A percentile compares a stretch with the other conserved stretches of the same genome.
phyloP scores from a whole-genome alignment of 75 land plant species.

The Pinus taeda region DNA sequence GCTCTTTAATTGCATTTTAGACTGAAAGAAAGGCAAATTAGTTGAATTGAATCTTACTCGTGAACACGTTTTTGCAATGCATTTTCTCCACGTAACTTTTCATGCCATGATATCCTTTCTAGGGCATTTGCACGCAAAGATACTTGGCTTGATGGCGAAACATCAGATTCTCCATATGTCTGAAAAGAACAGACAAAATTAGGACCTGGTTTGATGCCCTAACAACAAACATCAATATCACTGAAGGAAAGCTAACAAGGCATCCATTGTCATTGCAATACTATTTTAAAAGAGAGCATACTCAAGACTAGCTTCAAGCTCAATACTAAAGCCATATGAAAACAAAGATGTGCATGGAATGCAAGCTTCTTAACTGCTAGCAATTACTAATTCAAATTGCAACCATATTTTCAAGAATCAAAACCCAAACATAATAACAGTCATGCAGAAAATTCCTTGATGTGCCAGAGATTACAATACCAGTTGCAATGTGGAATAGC shows the following conservation, averaged over 20 bases:
- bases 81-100: constrained; percentile 73
- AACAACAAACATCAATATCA: too few species aligned
- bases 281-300: neutral
- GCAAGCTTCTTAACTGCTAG: neutral
- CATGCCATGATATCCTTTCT: constrained; percentile 94
- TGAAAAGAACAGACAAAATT: constrained; percentile 17
- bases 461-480: neutral
- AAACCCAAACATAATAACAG: neutral
- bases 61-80: constrained; percentile 92
- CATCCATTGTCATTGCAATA: neutral
- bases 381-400: neutral
- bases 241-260: too few species aligned
- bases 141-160: constrained; percentile 64
- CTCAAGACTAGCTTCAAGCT: neutral
- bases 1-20: neutral
- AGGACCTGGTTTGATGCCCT: neutral
- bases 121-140: constrained; percentile 68
- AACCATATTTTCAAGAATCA: neutral
- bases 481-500: neutral
- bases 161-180: constrained; percentile 39
- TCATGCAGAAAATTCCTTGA: neutral
- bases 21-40: neutral
- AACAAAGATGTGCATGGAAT: neutral
- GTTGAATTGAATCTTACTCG: constrained; percentile 54
- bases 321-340: neutral